A percentile compares a stretch with the other conserved stretches of the same genome.
phyloP scores from a whole-genome alignment of 179 eudicot species.

The Amaranthus tricolor region DNA sequence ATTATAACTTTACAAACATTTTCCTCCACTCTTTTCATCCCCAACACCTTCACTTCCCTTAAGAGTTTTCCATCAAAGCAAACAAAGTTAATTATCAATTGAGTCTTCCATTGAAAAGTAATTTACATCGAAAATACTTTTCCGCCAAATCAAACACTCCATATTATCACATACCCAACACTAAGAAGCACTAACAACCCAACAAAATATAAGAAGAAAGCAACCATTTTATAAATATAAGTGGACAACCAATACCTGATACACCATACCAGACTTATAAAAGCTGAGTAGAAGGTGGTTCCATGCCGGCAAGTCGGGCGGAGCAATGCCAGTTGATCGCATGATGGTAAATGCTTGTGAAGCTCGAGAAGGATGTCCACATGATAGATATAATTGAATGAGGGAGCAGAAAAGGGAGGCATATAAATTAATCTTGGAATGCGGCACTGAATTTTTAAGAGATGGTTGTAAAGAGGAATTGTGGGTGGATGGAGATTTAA shows the following conservation, averaged over 20 bases:
- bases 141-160: too few relatives aligned
- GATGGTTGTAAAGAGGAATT: conserved; percentile 11
- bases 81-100: too few relatives aligned
- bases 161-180: background rate
- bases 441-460: conserved; percentile 11
- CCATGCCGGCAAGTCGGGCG: conserved; percentile 40
- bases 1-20: too few relatives aligned
- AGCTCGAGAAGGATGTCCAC: conserved; percentile 53
- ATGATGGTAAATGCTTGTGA: conserved; percentile 42
- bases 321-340: conserved; percentile 37
- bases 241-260: conserved; percentile 45
- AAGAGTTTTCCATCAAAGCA: too few relatives aligned
- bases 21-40: too few relatives aligned
- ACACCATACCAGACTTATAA: conserved; percentile 42
- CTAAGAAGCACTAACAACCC: background rate
- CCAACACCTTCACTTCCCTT: too few relatives aligned
- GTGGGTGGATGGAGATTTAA: conserved; percentile 16
- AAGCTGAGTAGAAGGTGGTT: conserved; percentile 48
- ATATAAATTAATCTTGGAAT: conserved; percentile 27
- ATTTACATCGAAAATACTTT: too few relatives aligned
- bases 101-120: too few relatives aligned
- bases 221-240: conserved; percentile 31
- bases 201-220: background rate
- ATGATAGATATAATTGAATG: conserved; percentile 56
- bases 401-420: conserved; percentile 70